Percentiles rank a stretch among this genome's conserved stretches.
Evolutionary conservation across 2,329 filamentous ascomycete species (phyloP).

Genomic region (Polytolypa hystricis): DNA sequence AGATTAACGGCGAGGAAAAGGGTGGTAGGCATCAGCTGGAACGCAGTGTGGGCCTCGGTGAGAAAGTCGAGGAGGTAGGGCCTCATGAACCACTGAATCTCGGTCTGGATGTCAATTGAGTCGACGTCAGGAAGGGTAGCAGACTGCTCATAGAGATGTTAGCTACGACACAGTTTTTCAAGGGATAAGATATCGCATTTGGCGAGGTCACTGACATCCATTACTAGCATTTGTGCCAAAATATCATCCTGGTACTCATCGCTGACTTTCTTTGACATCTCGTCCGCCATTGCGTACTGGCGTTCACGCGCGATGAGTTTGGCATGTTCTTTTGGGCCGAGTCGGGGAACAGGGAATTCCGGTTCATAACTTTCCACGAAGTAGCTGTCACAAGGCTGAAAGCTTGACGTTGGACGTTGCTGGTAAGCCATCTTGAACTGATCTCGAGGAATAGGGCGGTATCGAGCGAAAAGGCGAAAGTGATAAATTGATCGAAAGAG

Average conservation of each 20-base stretch:
- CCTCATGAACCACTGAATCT: slow-evolving; percentile 99
- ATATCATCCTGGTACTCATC: slow-evolving; percentile 94
- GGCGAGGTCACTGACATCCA: slow-evolving; percentile 54
- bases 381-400: slow-evolving; percentile 56
- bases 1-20: slow-evolving; percentile 95
- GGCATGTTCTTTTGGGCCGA: slow-evolving; percentile 62
- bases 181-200: not conserved
- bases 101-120: slow-evolving; percentile 96
- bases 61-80: slow-evolving; percentile 97
- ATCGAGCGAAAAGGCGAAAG: slow-evolving; percentile 12
- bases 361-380: slow-evolving; percentile 53
- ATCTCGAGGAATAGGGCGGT: slow-evolving; percentile 12
- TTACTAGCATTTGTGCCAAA: slow-evolving; percentile 83
- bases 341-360: slow-evolving; percentile 38
- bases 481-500: slow-evolving; percentile 22
- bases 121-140: slow-evolving; percentile 92
- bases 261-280: slow-evolving; percentile 71
- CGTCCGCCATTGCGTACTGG: slow-evolving; percentile 79
- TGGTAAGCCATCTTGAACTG: slow-evolving; percentile 44
- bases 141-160: slow-evolving; percentile 38
- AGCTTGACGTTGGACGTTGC: slow-evolving; percentile 40
- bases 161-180: slow-evolving; percentile 16
- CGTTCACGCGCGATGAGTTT: slow-evolving; percentile 69
- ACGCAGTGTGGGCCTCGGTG: slow-evolving; percentile 91
- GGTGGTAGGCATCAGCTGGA: slow-evolving; percentile 86